These are phyloP conservation scores for Fusarium sp. DNA, from an alignment of 2,329 filamentous ascomycete genomes.

Conservation along the genomic window DNA sequence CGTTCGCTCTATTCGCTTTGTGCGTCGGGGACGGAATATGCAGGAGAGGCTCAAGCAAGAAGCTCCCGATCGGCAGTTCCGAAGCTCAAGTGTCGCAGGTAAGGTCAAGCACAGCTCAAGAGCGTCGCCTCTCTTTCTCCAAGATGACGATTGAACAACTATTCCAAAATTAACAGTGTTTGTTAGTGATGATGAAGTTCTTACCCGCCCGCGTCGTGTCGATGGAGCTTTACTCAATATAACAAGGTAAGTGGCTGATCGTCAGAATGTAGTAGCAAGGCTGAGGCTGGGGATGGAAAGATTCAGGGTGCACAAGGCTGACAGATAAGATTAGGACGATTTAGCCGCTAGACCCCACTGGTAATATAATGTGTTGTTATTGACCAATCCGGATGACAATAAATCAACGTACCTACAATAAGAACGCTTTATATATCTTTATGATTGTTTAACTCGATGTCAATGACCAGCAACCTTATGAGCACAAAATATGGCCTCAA, in stretches of 20 bases:
- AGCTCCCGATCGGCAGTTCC: conserved; percentile 10
- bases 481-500: background rate
- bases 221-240: conserved; percentile 11
- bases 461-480: background rate
- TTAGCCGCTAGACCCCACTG: background rate
- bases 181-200: background rate
- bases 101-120: background rate
- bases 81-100: conserved; percentile 11
- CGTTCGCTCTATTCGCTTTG: background rate
- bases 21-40: background rate
- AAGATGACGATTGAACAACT: conserved; percentile 2
- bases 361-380: background rate
- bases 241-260: conserved; percentile 14
- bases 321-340: conserved; percentile 12
- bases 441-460: background rate
- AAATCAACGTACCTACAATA: background rate
- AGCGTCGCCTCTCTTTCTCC: background rate
- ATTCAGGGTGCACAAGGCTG: conserved; percentile 43
- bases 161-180: background rate
- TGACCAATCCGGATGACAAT: conserved; percentile 18
- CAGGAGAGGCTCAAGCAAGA: conserved; percentile 1
- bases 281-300: conserved; percentile 45
- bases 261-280: conserved; percentile 42
- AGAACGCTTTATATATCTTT: conserved; percentile 11
- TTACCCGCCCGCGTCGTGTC: conserved; percentile 10